phyloP scores from a whole-genome alignment of 2,329 filamentous ascomycete species.

The Botrytis galanthina region DNA sequence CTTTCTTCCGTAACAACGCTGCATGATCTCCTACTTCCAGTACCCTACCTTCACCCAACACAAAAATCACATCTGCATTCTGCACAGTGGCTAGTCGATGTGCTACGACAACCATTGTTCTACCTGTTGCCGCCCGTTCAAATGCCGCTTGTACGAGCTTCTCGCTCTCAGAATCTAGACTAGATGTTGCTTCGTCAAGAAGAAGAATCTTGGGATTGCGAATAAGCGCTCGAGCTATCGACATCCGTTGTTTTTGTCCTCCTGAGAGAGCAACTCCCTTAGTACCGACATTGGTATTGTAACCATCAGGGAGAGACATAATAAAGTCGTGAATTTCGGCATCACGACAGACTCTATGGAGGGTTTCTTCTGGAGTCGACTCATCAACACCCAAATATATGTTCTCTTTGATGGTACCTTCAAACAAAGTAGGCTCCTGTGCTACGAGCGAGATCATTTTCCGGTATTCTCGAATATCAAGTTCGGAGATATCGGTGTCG shows the following conservation, averaged over 20 bases:
- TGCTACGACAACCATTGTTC: constrained; percentile 75
- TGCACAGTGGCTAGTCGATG: constrained; percentile 75
- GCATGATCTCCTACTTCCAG: constrained; percentile 34
- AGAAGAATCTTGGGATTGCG: constrained; percentile 52
- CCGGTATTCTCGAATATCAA: constrained; percentile 63
- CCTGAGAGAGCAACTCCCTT: constrained; percentile 50
- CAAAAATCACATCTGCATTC: constrained; percentile 52
- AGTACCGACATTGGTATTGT: constrained; percentile 48
- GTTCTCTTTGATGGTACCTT: constrained; percentile 66
- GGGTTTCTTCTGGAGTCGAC: constrained; percentile 41
- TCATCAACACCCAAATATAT: constrained; percentile 60
- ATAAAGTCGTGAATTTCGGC: constrained; percentile 55
- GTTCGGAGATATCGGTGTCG: constrained; percentile 54
- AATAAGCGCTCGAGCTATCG: constrained; percentile 54
- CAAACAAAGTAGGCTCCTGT: constrained; percentile 67
- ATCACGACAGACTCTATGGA: constrained; percentile 48
- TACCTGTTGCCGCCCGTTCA: constrained; percentile 60
- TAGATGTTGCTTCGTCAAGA: constrained; percentile 58
- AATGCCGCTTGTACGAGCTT: constrained; percentile 63
- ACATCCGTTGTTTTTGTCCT: constrained; percentile 55
- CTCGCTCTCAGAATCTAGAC: constrained; percentile 56
- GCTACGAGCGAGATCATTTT: constrained; percentile 66
- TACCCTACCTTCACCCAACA: constrained; percentile 35
- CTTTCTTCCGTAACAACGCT: constrained; percentile 30
- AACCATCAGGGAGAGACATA: constrained; percentile 50